phyloP scores from a whole-genome alignment of 805 yeast genomes.

The Nakazawaea siamensis region DNA sequence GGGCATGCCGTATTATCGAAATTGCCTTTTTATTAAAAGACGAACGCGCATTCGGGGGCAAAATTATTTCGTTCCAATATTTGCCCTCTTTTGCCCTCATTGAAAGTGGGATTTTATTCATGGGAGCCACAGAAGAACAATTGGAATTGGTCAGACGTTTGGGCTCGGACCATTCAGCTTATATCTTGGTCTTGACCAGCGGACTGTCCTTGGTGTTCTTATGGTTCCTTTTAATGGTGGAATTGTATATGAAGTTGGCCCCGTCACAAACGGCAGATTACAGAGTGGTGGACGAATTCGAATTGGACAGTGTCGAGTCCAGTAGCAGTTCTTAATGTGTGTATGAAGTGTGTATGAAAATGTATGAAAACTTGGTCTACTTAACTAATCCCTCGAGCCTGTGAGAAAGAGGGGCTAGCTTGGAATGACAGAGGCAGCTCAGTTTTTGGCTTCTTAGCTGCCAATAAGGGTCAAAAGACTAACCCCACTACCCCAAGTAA shows the following conservation, averaged over 20 bases:
- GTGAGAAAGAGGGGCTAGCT: no score
- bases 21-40: constrained; percentile 72
- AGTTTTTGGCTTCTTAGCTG: no score
- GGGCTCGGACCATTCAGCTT: constrained; percentile 82
- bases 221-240: constrained; percentile 55
- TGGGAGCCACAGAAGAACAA: constrained; percentile 93
- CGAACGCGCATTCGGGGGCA: constrained; percentile 32
- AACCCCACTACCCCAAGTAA: no score
- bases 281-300: constrained; percentile 14
- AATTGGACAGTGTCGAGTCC: constrained; percentile 16
- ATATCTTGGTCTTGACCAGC: constrained; percentile 60
- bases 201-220: constrained; percentile 67
- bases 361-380: no score
- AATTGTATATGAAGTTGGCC: constrained; percentile 43
- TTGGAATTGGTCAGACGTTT: constrained; percentile 57
- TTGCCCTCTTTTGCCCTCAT: constrained; percentile 77
- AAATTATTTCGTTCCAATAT: constrained; percentile 69
- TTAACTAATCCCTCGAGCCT: no score
- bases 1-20: constrained; percentile 68
- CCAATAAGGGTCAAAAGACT: no score
- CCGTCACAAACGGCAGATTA: constrained; percentile 12
- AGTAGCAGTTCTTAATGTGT: no score
- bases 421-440: no score
- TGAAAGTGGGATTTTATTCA: constrained; percentile 73
- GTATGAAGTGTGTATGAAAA: no score